Evolutionary conservation across 257 asterid genomes (phyloP).

Genomic region (Galeopsis tetrahit): DNA sequence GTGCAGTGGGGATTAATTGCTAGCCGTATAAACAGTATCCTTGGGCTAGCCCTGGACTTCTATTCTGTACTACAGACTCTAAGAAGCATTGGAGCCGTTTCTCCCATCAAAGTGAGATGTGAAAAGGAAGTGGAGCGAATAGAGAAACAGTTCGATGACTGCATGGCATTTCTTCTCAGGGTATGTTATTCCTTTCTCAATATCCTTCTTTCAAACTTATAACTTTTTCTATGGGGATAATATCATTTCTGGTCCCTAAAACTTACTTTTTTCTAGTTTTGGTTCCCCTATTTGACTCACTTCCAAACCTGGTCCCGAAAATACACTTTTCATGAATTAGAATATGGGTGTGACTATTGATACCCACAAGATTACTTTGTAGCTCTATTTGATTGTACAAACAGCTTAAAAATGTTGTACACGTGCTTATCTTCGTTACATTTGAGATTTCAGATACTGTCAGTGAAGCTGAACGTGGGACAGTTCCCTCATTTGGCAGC

Average conservation of each 20-base stretch:
- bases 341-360: too few relatives aligned
- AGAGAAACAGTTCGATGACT: constrained; percentile 89
- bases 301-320: too few relatives aligned
- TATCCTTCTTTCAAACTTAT: constrained; percentile 1
- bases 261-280: too few relatives aligned
- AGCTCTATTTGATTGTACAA: too few relatives aligned
- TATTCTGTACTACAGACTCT: constrained; percentile 73
- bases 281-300: too few relatives aligned
- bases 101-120: constrained; percentile 78
- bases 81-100: constrained; percentile 69
- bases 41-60: constrained; percentile 89
- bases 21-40: constrained; percentile 89
- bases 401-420: too few relatives aligned
- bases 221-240: neutral
- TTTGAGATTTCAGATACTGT: constrained; percentile 67
- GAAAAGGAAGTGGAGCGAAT: constrained; percentile 88
- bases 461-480: constrained; percentile 94
- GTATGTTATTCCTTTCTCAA: constrained; percentile 46
- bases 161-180: constrained; percentile 95
- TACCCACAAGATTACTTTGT: too few relatives aligned
- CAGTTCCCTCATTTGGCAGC: constrained; percentile 97
- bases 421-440: constrained; percentile 6
- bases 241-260: too few relatives aligned
- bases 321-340: neutral
- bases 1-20: constrained; percentile 92